Conservation (phyloP, 179 eudicot species). For the Vitellaria paradoxa region DNA sequence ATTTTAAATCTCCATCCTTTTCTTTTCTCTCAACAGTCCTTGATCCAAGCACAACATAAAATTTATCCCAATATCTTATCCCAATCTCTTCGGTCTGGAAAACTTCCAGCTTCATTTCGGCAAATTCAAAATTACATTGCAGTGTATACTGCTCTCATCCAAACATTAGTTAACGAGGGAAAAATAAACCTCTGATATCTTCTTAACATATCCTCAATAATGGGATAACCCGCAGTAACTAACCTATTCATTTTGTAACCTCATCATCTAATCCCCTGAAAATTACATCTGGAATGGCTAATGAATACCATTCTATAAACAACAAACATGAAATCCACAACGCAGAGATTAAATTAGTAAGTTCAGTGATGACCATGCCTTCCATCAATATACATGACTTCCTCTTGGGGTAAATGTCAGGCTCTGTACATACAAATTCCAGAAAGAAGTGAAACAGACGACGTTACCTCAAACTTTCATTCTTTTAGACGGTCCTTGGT, state of each 20-base stretch:
- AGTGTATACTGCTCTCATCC: too few species aligned
- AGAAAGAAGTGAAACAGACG: not conserved
- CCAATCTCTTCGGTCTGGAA: too few species aligned
- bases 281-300: not conserved
- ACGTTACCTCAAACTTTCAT: conserved; percentile 39
- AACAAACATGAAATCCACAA: not conserved
- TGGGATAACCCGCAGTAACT: not conserved
- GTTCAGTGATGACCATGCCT: not conserved
- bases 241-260: too few species aligned
- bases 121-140: too few species aligned
- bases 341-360: not conserved
- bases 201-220: too few species aligned
- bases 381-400: not conserved
- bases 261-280: not conserved
- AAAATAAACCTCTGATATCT: too few species aligned
- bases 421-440: not conserved
- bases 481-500: conserved; percentile 91
- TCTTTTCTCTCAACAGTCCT: too few species aligned
- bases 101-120: too few species aligned
- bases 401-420: not conserved
- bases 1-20: too few species aligned
- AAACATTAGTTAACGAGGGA: too few species aligned
- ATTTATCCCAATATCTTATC: too few species aligned
- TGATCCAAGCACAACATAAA: too few species aligned
- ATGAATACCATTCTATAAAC: not conserved